A percentile compares a stretch with the other conserved stretches of the same genome.
Evolutionary conservation across 2,329 filamentous ascomycete genomes (phyloP).

Genomic region (Fusarium goolgardi): DNA sequence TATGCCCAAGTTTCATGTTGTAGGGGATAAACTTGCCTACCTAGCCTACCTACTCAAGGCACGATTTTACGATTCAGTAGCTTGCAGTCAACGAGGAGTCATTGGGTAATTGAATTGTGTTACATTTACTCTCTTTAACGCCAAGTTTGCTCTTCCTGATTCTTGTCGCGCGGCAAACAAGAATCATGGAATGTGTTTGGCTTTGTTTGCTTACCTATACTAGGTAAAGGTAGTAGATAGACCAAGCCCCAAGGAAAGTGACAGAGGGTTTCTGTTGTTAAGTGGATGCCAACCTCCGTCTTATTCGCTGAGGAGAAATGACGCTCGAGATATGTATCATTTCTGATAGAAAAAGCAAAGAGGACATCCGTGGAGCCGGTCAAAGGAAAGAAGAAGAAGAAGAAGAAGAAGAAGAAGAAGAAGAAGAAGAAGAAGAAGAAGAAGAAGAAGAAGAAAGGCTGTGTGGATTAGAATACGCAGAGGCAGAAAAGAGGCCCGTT

Average conservation of each 20-base stretch:
- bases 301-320: slow-evolving; percentile 23
- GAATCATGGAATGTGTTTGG: slow-evolving; percentile 11
- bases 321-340: slow-evolving; percentile 31
- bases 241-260: background rate
- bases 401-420: background rate
- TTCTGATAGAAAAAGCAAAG: slow-evolving; percentile 18
- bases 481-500: slow-evolving; percentile 3
- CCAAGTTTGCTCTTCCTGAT: background rate
- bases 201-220: background rate
- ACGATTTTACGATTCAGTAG: background rate
- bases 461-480: background rate
- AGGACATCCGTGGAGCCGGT: slow-evolving; percentile 19
- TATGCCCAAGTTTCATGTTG: background rate
- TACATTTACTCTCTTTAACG: background rate
- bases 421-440: background rate
- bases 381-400: slow-evolving; percentile 1
- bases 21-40: background rate
- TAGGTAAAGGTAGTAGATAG: no score
- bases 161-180: background rate
- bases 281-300: slow-evolving; percentile 12
- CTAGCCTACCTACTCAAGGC: background rate
- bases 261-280: slow-evolving; percentile 2
- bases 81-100: background rate
- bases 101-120: background rate
- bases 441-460: background rate